These are phyloP conservation scores for Trichoderma lentiforme DNA, from an alignment of 2,329 filamentous ascomycete species.

Conservation along the genomic window DNA sequence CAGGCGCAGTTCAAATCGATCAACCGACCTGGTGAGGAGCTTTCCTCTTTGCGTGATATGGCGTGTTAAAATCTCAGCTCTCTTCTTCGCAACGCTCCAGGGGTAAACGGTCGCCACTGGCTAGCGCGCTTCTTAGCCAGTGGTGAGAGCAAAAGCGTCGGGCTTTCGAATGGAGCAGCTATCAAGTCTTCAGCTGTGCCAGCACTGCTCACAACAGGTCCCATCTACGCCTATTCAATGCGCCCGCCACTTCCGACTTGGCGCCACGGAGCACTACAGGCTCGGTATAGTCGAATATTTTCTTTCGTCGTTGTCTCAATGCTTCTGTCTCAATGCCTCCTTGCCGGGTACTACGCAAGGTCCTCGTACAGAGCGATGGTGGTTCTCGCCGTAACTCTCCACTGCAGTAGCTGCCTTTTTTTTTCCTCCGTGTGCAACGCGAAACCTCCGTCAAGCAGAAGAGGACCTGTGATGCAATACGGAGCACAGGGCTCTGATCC, in stretches of 20 bases:
- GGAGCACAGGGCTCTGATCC: not conserved
- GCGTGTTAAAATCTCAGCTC: slow-evolving; percentile 14
- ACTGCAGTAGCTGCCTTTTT: not conserved
- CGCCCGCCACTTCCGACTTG: slow-evolving; percentile 17
- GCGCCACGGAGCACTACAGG: slow-evolving; percentile 10
- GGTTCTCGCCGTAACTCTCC: not conserved
- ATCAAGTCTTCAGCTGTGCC: slow-evolving; percentile 14
- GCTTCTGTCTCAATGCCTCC: not conserved
- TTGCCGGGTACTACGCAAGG: not conserved
- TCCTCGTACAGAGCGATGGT: not conserved
- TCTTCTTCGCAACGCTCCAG: slow-evolving; percentile 1
- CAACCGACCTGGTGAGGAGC: not conserved
- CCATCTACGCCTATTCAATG: not conserved
- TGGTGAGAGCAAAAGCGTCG: slow-evolving; percentile 3
- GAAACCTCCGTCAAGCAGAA: not conserved
- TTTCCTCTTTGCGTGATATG: slow-evolving; percentile 1
- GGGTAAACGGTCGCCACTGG: slow-evolving; percentile 16
- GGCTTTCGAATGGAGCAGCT: slow-evolving; percentile 3
- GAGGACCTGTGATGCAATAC: not conserved
- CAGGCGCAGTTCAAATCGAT: slow-evolving; percentile 11
- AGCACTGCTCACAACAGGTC: not conserved
- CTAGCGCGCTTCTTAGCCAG: slow-evolving; percentile 6
- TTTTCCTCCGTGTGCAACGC: not conserved
- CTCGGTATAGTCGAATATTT: not conserved
- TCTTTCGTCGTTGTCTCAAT: not conserved